phyloP scores from a whole-genome alignment of 345 rosid genomes.

The Gossypium rotundifolium region DNA sequence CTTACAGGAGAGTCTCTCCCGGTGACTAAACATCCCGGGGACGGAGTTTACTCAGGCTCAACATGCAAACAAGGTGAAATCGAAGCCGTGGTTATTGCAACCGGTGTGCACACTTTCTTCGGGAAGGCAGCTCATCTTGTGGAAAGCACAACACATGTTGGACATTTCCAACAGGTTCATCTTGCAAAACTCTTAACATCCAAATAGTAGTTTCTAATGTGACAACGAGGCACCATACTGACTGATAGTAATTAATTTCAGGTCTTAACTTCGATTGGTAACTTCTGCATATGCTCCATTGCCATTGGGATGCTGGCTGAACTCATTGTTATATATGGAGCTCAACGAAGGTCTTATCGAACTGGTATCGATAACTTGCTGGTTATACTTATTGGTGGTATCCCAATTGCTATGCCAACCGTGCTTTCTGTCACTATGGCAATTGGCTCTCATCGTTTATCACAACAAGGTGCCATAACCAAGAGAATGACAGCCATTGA shows the following conservation, averaged over 20 bases:
- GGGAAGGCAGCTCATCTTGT: slow-evolving; percentile 97
- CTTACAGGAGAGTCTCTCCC: slow-evolving; percentile 91
- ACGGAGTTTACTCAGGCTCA: slow-evolving; percentile 82
- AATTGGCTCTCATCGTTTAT: slow-evolving; percentile 76
- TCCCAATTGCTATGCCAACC: slow-evolving; percentile 97
- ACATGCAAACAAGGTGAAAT: slow-evolving; percentile 92
- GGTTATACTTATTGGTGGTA: slow-evolving; percentile 89
- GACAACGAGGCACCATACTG: background rate
- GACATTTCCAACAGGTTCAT: slow-evolving; percentile 83
- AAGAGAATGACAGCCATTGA: slow-evolving; percentile 97
- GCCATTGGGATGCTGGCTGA: slow-evolving; percentile 78
- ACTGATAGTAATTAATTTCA: slow-evolving; percentile 20
- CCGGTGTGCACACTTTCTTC: slow-evolving; percentile 90
- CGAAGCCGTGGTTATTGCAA: slow-evolving; percentile 85
- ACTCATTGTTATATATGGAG: slow-evolving; percentile 47
- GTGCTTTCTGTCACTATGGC: slow-evolving; percentile 98
- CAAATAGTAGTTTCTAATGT: background rate
- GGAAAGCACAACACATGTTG: slow-evolving; percentile 74
- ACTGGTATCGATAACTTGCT: slow-evolving; percentile 74
- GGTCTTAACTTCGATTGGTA: slow-evolving; percentile 85
- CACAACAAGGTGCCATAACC: slow-evolving; percentile 84
- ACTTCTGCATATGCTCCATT: slow-evolving; percentile 93
- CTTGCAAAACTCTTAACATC: background rate
- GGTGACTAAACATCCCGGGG: slow-evolving; percentile 64
- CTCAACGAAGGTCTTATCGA: slow-evolving; percentile 50